Evolutionary conservation across 371 early-diverging fungal genomes (phyloP).

Genomic region (Actinomortierella wolfii): DNA sequence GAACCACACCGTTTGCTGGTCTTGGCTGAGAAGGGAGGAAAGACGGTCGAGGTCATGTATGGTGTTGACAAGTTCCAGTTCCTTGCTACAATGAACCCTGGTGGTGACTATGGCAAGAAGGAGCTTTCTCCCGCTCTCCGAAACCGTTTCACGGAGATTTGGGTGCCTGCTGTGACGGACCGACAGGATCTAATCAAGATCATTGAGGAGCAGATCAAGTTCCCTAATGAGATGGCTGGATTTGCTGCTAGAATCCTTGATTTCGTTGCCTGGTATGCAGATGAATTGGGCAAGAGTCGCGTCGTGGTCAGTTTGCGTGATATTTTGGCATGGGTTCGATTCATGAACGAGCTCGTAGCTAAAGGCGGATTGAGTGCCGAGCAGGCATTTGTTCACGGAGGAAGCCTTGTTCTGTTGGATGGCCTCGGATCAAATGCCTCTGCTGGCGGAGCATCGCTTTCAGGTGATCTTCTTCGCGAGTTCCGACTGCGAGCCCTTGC

Average conservation of each 20-base stretch:
- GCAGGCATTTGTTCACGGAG: conserved; percentile 90
- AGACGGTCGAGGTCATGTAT: conserved; percentile 72
- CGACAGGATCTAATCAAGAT: conserved; percentile 79
- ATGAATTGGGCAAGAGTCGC: conserved; percentile 43
- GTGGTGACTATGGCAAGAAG: conserved; percentile 99
- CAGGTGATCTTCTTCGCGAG: conserved; percentile 57
- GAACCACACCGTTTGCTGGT: conserved; percentile 92
- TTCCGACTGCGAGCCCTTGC: conserved; percentile 59
- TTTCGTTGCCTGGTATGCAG: conserved; percentile 61
- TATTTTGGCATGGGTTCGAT: conserved; percentile 92
- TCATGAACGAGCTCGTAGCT: conserved; percentile 59
- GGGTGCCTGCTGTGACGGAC: conserved; percentile 91
- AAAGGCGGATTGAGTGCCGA: conserved; percentile 49
- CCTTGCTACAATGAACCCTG: conserved; percentile 99
- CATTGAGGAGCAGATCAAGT: conserved; percentile 66
- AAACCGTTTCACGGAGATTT: conserved; percentile 99
- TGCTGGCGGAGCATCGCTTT: conserved; percentile 64
- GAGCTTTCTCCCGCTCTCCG: conserved; percentile 99
- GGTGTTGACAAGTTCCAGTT: conserved; percentile 87
- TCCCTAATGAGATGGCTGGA: conserved; percentile 39
- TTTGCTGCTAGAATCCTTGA: conserved; percentile 55
- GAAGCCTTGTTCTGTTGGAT: conserved; percentile 92
- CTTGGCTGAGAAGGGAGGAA: conserved; percentile 92
- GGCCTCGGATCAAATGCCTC: conserved; percentile 91
- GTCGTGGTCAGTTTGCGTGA: conserved; percentile 84